Conservation (phyloP, 257 asterid species). For the Capsicum rhomboideum region DNA sequence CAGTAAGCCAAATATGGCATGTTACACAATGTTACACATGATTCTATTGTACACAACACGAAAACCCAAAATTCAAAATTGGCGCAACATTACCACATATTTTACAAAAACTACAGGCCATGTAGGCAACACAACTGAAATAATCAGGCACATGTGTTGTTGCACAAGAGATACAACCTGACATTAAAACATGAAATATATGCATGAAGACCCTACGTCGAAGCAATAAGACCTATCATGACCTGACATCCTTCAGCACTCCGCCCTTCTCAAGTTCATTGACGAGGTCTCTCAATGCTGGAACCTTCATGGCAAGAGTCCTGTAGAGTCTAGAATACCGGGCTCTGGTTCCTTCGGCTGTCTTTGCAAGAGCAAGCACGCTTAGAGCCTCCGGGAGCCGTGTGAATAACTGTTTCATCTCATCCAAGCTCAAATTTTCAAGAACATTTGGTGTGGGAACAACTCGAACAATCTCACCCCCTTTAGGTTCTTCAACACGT, state of each 20-base stretch:
- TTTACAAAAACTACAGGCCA: background rate
- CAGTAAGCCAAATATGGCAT: background rate
- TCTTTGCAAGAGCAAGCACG: conserved; percentile 83
- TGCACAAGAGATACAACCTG: conserved; percentile 2
- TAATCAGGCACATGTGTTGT: background rate
- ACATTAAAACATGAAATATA: background rate
- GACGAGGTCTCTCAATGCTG: conserved; percentile 85
- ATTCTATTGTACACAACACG: background rate
- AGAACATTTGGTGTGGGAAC: conserved; percentile 76
- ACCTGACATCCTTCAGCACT: conserved; percentile 61
- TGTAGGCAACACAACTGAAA: background rate
- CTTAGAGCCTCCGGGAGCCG: conserved; percentile 87
- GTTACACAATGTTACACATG: background rate
- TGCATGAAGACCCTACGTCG: background rate
- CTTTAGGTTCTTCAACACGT: conserved; percentile 85
- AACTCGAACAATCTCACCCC: conserved; percentile 82
- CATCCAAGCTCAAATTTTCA: conserved; percentile 71
- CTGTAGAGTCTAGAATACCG: conserved; percentile 91
- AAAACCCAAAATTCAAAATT: background rate
- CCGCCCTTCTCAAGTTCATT: conserved; percentile 92
- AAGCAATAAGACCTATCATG: conserved; percentile 1
- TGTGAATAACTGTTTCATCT: conserved; percentile 57
- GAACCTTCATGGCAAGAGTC: conserved; percentile 95
- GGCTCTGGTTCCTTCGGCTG: conserved; percentile 97
- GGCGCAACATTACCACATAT: background rate